Conservation (phyloP, 2,329 filamentous ascomycete genomes). For the Sporothrix curviconia region DNA sequence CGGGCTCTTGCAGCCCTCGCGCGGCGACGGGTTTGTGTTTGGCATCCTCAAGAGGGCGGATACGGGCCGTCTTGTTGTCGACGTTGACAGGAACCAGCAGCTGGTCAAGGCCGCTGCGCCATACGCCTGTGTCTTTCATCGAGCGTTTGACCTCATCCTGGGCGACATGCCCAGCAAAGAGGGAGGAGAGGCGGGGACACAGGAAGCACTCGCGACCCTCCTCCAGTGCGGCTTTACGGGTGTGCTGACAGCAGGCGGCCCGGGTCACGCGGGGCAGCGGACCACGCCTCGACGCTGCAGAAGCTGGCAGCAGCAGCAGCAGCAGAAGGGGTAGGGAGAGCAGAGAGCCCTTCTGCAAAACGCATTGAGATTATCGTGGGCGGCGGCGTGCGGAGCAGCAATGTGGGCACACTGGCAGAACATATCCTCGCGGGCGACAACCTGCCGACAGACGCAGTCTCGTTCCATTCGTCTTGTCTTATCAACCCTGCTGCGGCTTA, state of each 20-base stretch:
- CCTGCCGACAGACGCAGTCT: not conserved
- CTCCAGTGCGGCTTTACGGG: slow-evolving; percentile 41
- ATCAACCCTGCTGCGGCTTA: slow-evolving; percentile 11
- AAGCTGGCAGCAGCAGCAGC: slow-evolving; percentile 26
- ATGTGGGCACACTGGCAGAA: slow-evolving; percentile 28
- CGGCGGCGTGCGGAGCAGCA: slow-evolving; percentile 43
- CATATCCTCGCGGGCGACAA: slow-evolving; percentile 19
- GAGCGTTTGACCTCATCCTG: slow-evolving; percentile 48
- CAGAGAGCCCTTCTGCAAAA: too few relatives aligned
- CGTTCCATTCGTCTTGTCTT: slow-evolving; percentile 44
- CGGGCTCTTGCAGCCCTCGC: slow-evolving; percentile 31
- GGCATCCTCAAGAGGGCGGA: slow-evolving; percentile 34
- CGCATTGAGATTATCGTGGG: slow-evolving; percentile 48
- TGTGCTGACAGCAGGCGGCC: slow-evolving; percentile 48
- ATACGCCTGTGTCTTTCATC: slow-evolving; percentile 46
- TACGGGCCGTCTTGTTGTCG: slow-evolving; percentile 26
- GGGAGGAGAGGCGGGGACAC: slow-evolving; percentile 14
- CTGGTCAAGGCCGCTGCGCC: slow-evolving; percentile 39
- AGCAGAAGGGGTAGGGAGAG: too few relatives aligned
- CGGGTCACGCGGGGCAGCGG: slow-evolving; percentile 29
- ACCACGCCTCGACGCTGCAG: slow-evolving; percentile 34
- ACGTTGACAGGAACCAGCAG: slow-evolving; percentile 32
- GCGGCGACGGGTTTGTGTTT: slow-evolving; percentile 53
- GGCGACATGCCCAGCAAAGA: not conserved
- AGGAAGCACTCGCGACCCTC: slow-evolving; percentile 34